Evolutionary conservation across 2,329 filamentous ascomycete species (phyloP).

Genomic region (Rosellinia necatrix): DNA sequence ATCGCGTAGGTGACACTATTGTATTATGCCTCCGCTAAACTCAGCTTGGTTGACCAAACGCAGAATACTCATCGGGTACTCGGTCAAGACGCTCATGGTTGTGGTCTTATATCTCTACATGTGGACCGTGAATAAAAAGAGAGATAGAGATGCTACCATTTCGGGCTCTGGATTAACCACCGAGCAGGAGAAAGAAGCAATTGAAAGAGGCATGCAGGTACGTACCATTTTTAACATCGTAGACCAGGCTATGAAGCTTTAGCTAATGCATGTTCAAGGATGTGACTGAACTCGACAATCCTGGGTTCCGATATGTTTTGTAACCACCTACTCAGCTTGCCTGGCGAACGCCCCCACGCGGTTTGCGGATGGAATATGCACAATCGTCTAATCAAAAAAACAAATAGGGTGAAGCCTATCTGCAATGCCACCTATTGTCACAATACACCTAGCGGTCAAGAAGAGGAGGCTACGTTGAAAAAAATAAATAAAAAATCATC

Average conservation of each 20-base stretch:
- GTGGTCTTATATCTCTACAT: constrained; percentile 59
- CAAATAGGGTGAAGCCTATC: too few species aligned
- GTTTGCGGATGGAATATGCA: background rate
- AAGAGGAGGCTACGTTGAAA: too few species aligned
- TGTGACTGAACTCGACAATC: constrained; percentile 27
- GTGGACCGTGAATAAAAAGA: constrained; percentile 57
- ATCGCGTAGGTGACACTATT: constrained; percentile 45
- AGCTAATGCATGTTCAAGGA: constrained; percentile 17
- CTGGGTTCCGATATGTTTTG: constrained; percentile 26
- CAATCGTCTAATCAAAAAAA: too few species aligned
- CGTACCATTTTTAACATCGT: too few species aligned
- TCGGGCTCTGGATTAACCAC: constrained; percentile 33
- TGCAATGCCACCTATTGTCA: too few species aligned
- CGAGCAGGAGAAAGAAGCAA: constrained; percentile 53
- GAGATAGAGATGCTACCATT: constrained; percentile 51
- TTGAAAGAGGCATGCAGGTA: constrained; percentile 56
- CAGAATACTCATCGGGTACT: constrained; percentile 61
- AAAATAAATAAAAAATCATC: too few species aligned
- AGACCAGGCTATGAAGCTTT: background rate
- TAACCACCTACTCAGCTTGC: background rate
- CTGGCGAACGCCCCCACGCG: background rate
- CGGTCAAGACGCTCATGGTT: constrained; percentile 55
- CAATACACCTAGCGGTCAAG: too few species aligned
- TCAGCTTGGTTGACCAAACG: background rate
- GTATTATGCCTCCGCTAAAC: background rate